Evolutionary conservation across 345 rosid species (phyloP).

Genomic region (Camelina laxa): DNA sequence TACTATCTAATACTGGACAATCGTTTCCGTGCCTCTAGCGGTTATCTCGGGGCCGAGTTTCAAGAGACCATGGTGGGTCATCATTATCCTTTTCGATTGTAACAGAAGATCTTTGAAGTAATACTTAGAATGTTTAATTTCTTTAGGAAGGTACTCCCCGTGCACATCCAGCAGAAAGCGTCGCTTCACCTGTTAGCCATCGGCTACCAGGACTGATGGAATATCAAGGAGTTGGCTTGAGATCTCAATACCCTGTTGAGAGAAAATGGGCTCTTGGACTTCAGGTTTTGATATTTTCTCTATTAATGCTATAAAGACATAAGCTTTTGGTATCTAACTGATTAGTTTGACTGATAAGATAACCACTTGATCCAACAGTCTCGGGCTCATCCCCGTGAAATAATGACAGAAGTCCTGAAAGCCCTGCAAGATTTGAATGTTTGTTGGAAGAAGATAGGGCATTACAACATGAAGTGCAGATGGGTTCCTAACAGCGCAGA

Average conservation of each 20-base stretch:
- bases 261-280: conserved; percentile 98
- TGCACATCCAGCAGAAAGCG: conserved; percentile 63
- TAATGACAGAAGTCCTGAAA: conserved; percentile 85
- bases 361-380: conserved; percentile 54
- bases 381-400: conserved; percentile 85
- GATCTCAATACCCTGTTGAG: conserved; percentile 62
- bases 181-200: conserved; percentile 60
- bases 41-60: conserved; percentile 79
- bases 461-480: conserved; percentile 94
- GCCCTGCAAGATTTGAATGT: conserved; percentile 87
- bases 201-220: conserved; percentile 72
- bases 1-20: conserved; percentile 89
- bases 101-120: conserved; percentile 20
- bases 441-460: conserved; percentile 95
- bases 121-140: conserved; percentile 23
- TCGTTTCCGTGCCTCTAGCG: conserved; percentile 66
- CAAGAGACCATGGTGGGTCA: conserved; percentile 70
- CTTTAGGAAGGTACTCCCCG: conserved; percentile 73
- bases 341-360: conserved; percentile 12
- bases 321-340: conserved; percentile 12
- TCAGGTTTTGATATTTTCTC: conserved; percentile 57
- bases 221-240: conserved; percentile 68
- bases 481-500: conserved; percentile 67
- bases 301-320: neutral
- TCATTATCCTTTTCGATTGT: conserved; percentile 19